Evolutionary conservation across 2,329 filamentous ascomycete genomes (phyloP).

Genomic region (Epichloe gansuensis): DNA sequence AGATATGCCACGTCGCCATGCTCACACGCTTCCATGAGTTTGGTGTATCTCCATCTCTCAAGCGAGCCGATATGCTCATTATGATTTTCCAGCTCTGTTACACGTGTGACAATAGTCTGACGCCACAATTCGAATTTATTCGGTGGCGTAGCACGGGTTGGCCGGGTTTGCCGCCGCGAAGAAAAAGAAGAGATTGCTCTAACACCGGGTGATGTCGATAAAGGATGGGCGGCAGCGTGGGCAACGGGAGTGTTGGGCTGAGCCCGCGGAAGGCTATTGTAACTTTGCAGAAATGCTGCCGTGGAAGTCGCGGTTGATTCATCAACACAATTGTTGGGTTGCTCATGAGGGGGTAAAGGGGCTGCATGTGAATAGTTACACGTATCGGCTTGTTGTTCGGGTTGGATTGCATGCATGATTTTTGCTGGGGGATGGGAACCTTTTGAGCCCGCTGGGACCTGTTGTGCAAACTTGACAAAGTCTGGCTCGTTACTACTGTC

Average conservation of each 20-base stretch:
- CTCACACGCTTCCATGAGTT: conserved; percentile 44
- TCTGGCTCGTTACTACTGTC: neutral
- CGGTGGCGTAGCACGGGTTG: neutral
- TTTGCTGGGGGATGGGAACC: neutral
- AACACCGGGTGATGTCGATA: neutral
- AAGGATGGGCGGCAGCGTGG: neutral
- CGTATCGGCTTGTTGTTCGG: neutral
- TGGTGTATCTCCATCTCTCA: conserved; percentile 35
- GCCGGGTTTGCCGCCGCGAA: neutral
- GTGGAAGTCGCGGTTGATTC: neutral
- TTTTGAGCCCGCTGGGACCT: neutral
- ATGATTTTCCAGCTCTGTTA: neutral
- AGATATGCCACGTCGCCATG: conserved; percentile 50
- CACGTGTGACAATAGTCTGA: neutral
- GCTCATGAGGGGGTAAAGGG: neutral
- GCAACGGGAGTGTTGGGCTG: neutral
- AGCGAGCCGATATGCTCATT: conserved; percentile 14
- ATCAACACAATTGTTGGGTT: neutral
- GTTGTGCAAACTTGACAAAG: neutral
- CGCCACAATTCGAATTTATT: neutral
- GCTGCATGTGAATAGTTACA: neutral
- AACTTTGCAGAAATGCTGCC: neutral
- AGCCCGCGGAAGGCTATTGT: neutral
- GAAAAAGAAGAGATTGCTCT: neutral
- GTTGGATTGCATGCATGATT: neutral